A percentile compares a stretch with the other conserved stretches of the same genome.
phyloP scores from a whole-genome alignment of 73 alveolate species.

The Strombidium stylifer region DNA sequence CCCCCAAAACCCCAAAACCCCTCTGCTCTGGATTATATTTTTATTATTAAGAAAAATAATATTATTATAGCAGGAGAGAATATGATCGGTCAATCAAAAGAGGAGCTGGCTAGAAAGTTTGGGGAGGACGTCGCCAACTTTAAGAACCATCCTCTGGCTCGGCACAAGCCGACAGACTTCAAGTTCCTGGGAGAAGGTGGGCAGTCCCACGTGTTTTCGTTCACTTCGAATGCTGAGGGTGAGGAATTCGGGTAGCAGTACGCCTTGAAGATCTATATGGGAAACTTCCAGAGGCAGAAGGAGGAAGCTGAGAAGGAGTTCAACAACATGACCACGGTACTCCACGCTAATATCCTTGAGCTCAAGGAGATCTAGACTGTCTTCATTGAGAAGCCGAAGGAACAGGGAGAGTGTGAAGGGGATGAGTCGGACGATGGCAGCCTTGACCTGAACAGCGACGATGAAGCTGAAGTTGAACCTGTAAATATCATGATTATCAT shows the following conservation, averaged over 20 bases:
- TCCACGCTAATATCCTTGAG: conserved; percentile 3
- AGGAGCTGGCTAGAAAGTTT: not conserved
- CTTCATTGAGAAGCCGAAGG: not conserved
- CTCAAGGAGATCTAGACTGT: conserved; percentile 3
- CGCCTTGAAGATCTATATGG: conserved; percentile 7
- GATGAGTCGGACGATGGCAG: not conserved
- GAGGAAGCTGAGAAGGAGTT: conserved; percentile 15
- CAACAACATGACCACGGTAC: conserved; percentile 1
- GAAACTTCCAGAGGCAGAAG: not conserved
- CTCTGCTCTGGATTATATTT: too few relatives aligned
- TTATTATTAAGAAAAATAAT: too few relatives aligned
- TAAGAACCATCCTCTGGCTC: conserved; percentile 8
- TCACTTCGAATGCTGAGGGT: not conserved
- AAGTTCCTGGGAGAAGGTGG: conserved; percentile 15
- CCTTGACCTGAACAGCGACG: not conserved
- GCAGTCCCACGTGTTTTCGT: not conserved
- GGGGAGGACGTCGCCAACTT: not conserved
- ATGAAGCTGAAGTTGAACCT: not conserved
- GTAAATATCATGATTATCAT: conserved; percentile 6
- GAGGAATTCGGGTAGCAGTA: not conserved
- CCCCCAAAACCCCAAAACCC: too few relatives aligned
- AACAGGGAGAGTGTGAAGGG: not conserved
- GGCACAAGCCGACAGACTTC: conserved; percentile 1
- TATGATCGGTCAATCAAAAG: too few relatives aligned
- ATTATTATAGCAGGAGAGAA: too few relatives aligned